Base-by-base conservation (phyloP, 345 rosid species). In the Turritis glabra region DNA sequence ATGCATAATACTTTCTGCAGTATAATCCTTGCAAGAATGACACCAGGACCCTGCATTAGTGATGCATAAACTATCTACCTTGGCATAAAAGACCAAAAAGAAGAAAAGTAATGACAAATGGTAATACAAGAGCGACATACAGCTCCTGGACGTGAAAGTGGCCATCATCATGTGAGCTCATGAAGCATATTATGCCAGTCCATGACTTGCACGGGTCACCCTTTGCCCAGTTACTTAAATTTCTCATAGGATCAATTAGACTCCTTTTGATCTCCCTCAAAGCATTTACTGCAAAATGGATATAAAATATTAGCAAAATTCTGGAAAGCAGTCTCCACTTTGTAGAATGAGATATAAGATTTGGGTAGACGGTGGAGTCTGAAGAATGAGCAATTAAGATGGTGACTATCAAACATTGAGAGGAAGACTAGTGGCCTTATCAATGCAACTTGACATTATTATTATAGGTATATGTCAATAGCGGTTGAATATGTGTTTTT, bases 141-240 rank as follows among this genome's bases (percentile, higher is more conserved):
- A 90, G 80, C 77, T 85, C 86, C 64, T 15, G 54, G 54, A 89
- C 77, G 79, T 90, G 98, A 44, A 85, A 71, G 84, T 80, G 78
- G 44, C 87, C 86, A 80, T 89, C 90, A 54, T 43, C 57, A 25
- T 64, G 79, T 56, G 66, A 37, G 5, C 64, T 43, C 19, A 59
- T 56, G 33, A 3, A 64, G 70, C 98, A 93, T 46, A 80, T 18
- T 63, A 93, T 67, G 74, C 92, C 96, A 3, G 86, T 84, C 98
- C 98, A 93, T 51, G 87, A 84, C 7, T 40, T 67, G 68, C 98
- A 93, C 9, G 98, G 93, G 82, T 93, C 98, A 51, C 89, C 96
- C 26, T 82, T 77, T n/a, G 41, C 80, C 98, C 98, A 93, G 41
- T 83, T 80, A 18, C 77, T 74, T 35, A 90, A 89, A 76, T 74